A percentile compares a stretch with the other conserved stretches of the same genome.
Conservation (phyloP, 2,329 filamentous ascomycete species). For the Aureobasidium sp. region DNA sequence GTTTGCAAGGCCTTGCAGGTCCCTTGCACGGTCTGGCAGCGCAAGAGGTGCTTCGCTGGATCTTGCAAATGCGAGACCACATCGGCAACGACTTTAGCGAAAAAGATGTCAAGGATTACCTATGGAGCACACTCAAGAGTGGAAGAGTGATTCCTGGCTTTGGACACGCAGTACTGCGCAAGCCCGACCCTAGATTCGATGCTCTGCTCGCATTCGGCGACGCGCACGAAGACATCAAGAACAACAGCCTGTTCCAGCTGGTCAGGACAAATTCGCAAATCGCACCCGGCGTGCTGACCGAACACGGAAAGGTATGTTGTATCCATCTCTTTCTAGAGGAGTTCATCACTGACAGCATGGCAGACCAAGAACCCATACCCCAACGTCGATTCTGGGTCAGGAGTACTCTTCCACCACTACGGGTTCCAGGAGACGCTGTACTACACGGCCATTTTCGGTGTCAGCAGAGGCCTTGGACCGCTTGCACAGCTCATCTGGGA, state of each 20-base stretch:
- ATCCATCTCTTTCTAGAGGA: neutral
- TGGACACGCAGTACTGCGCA: slow-evolving; percentile 90
- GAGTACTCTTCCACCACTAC: slow-evolving; percentile 96
- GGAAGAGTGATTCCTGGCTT: slow-evolving; percentile 93
- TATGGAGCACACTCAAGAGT: slow-evolving; percentile 89
- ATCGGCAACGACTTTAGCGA: slow-evolving; percentile 75
- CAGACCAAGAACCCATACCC: slow-evolving; percentile 59
- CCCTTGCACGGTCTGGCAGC: slow-evolving; percentile 88
- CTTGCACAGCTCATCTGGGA: slow-evolving; percentile 96
- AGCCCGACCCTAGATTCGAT: slow-evolving; percentile 93
- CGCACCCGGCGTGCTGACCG: slow-evolving; percentile 79
- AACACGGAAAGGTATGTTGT: slow-evolving; percentile 72
- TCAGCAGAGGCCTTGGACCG: slow-evolving; percentile 71
- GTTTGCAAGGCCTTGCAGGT: slow-evolving; percentile 91
- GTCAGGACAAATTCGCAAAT: slow-evolving; percentile 91
- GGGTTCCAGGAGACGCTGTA: slow-evolving; percentile 96
- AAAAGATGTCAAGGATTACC: slow-evolving; percentile 76
- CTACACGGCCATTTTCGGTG: slow-evolving; percentile 69
- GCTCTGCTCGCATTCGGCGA: slow-evolving; percentile 94
- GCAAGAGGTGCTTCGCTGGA: slow-evolving; percentile 95
- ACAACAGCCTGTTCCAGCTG: slow-evolving; percentile 85
- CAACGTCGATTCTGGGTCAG: slow-evolving; percentile 90
- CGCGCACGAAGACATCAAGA: slow-evolving; percentile 73
- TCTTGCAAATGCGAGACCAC: slow-evolving; percentile 85
- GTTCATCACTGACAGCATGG: neutral